Conservation (phyloP, 2,329 filamentous ascomycete species). For the Simplicillium aogashimaense region DNA sequence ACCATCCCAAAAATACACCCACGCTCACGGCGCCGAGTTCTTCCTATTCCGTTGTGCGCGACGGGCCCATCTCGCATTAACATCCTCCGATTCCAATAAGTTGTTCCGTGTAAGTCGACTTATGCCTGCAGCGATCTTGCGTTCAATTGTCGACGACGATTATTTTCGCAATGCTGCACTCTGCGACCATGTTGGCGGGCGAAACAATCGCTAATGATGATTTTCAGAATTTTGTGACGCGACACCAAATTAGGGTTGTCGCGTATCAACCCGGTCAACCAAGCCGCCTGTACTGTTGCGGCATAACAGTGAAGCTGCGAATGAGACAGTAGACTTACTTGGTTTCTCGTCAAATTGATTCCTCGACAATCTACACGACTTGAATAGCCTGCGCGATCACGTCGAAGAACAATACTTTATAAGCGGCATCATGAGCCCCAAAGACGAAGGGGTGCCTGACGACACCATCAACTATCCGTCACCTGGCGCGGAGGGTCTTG, state of each 20-base stretch:
- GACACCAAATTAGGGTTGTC: too few species aligned
- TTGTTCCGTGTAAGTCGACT: constrained; percentile 23
- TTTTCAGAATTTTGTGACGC: constrained; percentile 1
- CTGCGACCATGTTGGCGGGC: too few species aligned
- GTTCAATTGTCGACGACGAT: neutral
- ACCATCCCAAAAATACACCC: constrained; percentile 7
- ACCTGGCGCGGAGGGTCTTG: constrained; percentile 32
- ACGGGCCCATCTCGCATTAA: constrained; percentile 31
- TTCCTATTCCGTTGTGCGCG: constrained; percentile 34
- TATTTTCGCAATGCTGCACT: neutral
- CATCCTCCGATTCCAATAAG: constrained; percentile 24
- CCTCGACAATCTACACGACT: too few species aligned
- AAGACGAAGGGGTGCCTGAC: constrained; percentile 19
- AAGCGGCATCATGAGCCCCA: constrained; percentile 17
- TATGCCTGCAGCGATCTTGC: constrained; percentile 1
- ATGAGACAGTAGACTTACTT: too few species aligned
- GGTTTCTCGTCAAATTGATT: too few species aligned
- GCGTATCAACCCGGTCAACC: too few species aligned
- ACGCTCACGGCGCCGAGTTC: constrained; percentile 27
- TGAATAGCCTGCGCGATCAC: too few species aligned
- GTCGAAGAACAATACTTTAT: too few species aligned
- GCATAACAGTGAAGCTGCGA: too few species aligned
- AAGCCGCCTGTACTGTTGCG: too few species aligned
- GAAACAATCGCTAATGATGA: constrained; percentile 5
- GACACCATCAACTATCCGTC: constrained; percentile 34